Evolutionary conservation across 1,284 basidiomycete genomes (phyloP), one percentile per base, ranked within the genome.

Genomic region (Vanrija humicola): DNA sequence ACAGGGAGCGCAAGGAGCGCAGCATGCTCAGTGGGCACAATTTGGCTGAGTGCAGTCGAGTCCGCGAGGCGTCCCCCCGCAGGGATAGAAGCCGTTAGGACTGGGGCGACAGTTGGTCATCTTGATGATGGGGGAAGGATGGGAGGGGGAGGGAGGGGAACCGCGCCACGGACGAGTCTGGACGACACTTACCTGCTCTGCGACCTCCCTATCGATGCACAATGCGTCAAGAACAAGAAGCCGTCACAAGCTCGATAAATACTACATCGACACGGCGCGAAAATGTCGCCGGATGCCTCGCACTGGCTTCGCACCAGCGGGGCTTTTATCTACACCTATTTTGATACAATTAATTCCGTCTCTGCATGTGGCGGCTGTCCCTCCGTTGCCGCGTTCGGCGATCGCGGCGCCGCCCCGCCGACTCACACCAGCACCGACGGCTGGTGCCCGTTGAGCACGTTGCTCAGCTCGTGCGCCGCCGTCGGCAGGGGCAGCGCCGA

Each of bases 31-130:
- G 69, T 60, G 66, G 54, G 69, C 69, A 68, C 65, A 58, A 58
- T 65, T 70, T 70, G 69, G 69, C 68, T 67, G 54, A 56, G 61
- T 65, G 56, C 62, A 55, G 53, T 65, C 67, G 64, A 61, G 65
- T 74, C 72, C 68, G 57, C 72, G 68, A 55, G 64, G 67, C 65
- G 67, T 69, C 67, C 67, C 67, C 65, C 62, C 58, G 55, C 25
- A 38, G 60, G 63, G 67, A 70, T 67, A 64, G 64, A 69, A 65
- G 65, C 65, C 64, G 55, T 55, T 74, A 70, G 66, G 72, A 74
- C 72, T 74, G 72, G 72, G 72, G 72, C 72, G 72, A 74, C 72
- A 73, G 66, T 46, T 56, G 53, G 44, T 73, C 71, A 61, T 73
- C 71, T 66, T 45, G 9, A 42, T 42, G 15, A 15, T 12, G 34